Percentiles rank a stretch among this genome's conserved stretches.
phyloP scores from a whole-genome alignment of 139 green algal genomes.

The Chlorella sp. region DNA sequence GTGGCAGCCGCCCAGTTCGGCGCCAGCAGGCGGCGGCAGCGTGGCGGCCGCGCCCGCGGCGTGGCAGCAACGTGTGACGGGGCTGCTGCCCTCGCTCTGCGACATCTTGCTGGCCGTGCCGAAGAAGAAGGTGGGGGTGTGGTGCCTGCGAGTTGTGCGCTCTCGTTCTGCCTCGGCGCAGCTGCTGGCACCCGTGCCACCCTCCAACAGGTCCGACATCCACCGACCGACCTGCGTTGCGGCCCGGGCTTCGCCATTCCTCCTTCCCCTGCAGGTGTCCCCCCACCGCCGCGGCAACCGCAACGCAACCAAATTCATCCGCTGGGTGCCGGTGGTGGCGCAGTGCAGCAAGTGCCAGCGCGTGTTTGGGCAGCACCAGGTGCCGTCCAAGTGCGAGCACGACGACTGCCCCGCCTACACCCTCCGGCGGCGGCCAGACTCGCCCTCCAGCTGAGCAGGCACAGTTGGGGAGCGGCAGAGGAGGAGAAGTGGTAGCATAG shows the following conservation, averaged over 20 bases:
- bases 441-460: not conserved
- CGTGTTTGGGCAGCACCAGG: slow-evolving; percentile 37
- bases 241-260: not conserved
- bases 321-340: slow-evolving; percentile 35
- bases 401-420: slow-evolving; percentile 44
- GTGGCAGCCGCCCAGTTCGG: too few relatives aligned
- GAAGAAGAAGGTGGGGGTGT: slow-evolving; percentile 33
- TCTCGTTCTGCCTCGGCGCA: too few relatives aligned
- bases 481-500: too few relatives aligned
- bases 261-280: slow-evolving; percentile 26
- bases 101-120: slow-evolving; percentile 33
- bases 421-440: slow-evolving; percentile 12
- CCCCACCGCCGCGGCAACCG: slow-evolving; percentile 39
- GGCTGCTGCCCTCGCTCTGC: slow-evolving; percentile 10
- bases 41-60: not conserved
- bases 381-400: slow-evolving; percentile 40
- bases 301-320: slow-evolving; percentile 42
- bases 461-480: too few relatives aligned
- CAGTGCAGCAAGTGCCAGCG: slow-evolving; percentile 7
- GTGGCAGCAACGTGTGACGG: slow-evolving; percentile 3
- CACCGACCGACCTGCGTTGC: too few relatives aligned
- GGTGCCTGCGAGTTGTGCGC: too few relatives aligned
- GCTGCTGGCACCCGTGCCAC: too few relatives aligned
- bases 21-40: not conserved
- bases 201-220: too few relatives aligned